Evolutionary conservation across 169 alveolate species (phyloP), one percentile per base, ranked within the genome.

Genomic region (Plasmodium inui): DNA sequence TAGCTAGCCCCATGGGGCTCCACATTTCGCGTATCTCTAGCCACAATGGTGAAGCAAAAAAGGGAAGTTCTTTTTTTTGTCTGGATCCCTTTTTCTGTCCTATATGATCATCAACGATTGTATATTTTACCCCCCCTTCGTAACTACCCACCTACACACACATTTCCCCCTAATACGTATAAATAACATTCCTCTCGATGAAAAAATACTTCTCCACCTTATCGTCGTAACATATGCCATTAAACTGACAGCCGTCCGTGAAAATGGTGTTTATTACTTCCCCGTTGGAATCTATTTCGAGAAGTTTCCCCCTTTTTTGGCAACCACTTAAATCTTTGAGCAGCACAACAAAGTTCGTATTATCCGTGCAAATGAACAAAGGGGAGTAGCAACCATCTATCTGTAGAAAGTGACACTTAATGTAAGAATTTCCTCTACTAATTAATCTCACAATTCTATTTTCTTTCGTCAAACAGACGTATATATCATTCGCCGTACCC

Each of bases 321-420:
- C 71, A 70, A 9, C 71, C 95, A 67, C 92, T 91, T 91, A 91
- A 91, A 91, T 91, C 95, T 70, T 91, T 91, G n/a, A 91, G 91
- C 14, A 91, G 57, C 55, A 91, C 57, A 10, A 91, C 71, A 46
- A 91, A 55, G 39, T 80, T 91, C 7, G 10, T 91, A 44, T 91
- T 91, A 91, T 91, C 46, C 14, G 95, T 81, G 53, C 92, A 80
- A 46, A 91, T 91, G 73, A 46, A 91, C 39, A 91, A 57, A 44
- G 95, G 95, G 9, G 95, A 91, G 72, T 82, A 91, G 44, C 41
- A 28, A 19, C 95, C 95, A 53, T 70, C 83, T 50, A 91, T 19
- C 57, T 82, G 78, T 28, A 80, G 78, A 32, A 91, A 91, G 74
- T 34, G 82, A 8, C 67, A 32, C 55, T 82, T 80, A 30, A 91